These are phyloP conservation scores for Lasiodiplodia sp. DNA, from an alignment of 2,329 filamentous ascomycete species.

Conservation along the genomic window DNA sequence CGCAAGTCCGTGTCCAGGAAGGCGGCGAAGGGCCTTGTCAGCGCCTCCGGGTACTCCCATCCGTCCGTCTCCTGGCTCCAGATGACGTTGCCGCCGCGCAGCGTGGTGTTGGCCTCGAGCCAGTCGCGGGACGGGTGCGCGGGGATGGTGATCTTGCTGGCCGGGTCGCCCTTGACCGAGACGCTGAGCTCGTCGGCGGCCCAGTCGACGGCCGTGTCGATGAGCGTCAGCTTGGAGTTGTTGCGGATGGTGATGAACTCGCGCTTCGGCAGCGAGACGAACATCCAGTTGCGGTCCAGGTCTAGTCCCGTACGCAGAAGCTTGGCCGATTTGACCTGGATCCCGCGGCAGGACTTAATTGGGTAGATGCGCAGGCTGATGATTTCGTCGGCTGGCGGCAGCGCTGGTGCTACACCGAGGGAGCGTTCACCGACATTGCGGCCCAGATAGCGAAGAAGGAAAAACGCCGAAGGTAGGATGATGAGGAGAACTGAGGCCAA, in stretches of 20 bases:
- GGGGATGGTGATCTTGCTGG: constrained; percentile 58
- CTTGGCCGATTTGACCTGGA: constrained; percentile 60
- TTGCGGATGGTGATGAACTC: constrained; percentile 70
- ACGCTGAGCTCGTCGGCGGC: constrained; percentile 47
- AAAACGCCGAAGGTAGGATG: constrained; percentile 6
- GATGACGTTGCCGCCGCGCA: constrained; percentile 59
- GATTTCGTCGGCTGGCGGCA: constrained; percentile 51
- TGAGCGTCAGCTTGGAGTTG: constrained; percentile 68
- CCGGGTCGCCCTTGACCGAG: constrained; percentile 59
- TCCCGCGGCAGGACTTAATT: constrained; percentile 71
- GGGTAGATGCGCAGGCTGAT: constrained; percentile 66
- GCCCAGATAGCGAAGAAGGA: constrained; percentile 24
- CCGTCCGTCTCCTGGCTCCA: constrained; percentile 67
- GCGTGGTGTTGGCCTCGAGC: constrained; percentile 61
- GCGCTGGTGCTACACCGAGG: constrained; percentile 31
- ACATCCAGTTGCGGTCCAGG: constrained; percentile 72
- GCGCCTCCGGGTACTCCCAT: constrained; percentile 58
- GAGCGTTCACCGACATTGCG: constrained; percentile 1
- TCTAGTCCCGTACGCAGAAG: constrained; percentile 65
- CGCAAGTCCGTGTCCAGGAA: constrained; percentile 65
- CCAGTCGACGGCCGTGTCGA: constrained; percentile 60
- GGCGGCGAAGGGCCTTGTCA: constrained; percentile 62
- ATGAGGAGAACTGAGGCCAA: constrained; percentile 4
- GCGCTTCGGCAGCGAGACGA: constrained; percentile 60
- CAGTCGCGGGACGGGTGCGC: constrained; percentile 62